These are phyloP conservation scores for Cajanus cajan DNA, from an alignment of 306 rosid genomes.

Conservation along the genomic window DNA sequence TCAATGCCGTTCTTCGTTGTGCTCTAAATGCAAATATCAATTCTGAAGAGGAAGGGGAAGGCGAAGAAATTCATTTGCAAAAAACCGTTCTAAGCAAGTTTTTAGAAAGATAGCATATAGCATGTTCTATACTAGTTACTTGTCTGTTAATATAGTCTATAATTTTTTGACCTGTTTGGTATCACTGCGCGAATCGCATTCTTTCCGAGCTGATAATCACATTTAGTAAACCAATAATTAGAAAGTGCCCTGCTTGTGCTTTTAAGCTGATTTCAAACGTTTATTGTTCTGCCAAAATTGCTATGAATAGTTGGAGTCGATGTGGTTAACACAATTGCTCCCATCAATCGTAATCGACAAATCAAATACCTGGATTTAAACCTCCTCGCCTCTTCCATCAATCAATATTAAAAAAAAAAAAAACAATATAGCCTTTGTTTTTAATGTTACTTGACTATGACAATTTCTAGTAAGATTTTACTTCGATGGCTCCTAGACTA, in stretches of 20 bases:
- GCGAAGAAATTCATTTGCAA: slow-evolving; percentile 48
- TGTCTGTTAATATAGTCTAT: not conserved
- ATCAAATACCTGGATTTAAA: not conserved
- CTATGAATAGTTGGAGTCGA: not conserved
- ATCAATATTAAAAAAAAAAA: not conserved
- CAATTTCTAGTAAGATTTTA: not conserved
- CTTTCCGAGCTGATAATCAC: not conserved
- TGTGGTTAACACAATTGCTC: not conserved
- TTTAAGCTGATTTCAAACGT: not conserved
- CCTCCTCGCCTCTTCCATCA: not conserved
- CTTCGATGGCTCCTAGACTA: not conserved
- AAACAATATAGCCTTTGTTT: not conserved
- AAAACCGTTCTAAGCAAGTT: slow-evolving; percentile 69
- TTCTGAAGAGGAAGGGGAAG: slow-evolving; percentile 45
- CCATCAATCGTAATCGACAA: not conserved
- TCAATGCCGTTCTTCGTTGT: slow-evolving; percentile 72
- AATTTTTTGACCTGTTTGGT: not conserved
- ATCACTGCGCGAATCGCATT: not conserved
- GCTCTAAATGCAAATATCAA: slow-evolving; percentile 53
- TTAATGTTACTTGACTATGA: not conserved
- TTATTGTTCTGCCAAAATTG: not conserved
- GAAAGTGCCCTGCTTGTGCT: not conserved
- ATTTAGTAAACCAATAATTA: not conserved
- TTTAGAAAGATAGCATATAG: slow-evolving; percentile 58
- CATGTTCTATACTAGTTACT: slow-evolving; percentile 4